These are phyloP conservation scores for Salmacisia buchloeana DNA, from an alignment of 1,284 basidiomycete species.

Conservation along the genomic window DNA sequence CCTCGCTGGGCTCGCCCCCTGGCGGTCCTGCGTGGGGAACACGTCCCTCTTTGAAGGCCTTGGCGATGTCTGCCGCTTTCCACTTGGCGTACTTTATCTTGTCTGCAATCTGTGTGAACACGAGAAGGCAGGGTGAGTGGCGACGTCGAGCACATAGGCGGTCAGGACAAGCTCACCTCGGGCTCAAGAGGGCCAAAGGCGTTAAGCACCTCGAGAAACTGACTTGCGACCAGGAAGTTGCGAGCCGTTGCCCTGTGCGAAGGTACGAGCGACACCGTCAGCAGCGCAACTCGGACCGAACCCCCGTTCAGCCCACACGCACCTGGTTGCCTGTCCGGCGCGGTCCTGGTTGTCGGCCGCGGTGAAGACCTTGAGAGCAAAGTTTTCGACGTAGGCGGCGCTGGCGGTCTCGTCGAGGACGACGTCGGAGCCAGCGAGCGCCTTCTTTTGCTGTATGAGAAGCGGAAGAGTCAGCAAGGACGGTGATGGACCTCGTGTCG, in stretches of 20 bases:
- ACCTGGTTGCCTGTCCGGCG: conserved; percentile 69
- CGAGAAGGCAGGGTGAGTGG: background rate
- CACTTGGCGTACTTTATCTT: conserved; percentile 85
- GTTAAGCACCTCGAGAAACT: conserved; percentile 75
- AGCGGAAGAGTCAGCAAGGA: background rate
- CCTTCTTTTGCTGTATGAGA: conserved; percentile 63
- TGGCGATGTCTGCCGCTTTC: conserved; percentile 84
- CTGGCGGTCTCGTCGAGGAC: conserved; percentile 76
- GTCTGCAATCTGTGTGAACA: conserved; percentile 59
- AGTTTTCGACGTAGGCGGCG: conserved; percentile 85
- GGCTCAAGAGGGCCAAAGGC: conserved; percentile 60
- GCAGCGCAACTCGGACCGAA: too few species aligned
- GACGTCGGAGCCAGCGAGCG: conserved; percentile 70
- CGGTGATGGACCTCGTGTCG: background rate
- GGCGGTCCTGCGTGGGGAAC: conserved; percentile 32
- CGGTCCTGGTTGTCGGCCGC: conserved; percentile 88
- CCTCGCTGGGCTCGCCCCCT: conserved; percentile 17
- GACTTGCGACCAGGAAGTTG: conserved; percentile 78
- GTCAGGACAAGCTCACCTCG: conserved; percentile 38
- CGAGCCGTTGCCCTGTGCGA: conserved; percentile 79
- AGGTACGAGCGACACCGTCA: too few species aligned
- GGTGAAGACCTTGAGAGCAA: conserved; percentile 79
- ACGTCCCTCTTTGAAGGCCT: conserved; percentile 71
- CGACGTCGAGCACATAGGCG: conserved; percentile 6
- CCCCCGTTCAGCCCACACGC: conserved; percentile 31